Evolutionary conservation across 148 eudicot genomes (phyloP).

Genomic region (Camellia sinensis): DNA sequence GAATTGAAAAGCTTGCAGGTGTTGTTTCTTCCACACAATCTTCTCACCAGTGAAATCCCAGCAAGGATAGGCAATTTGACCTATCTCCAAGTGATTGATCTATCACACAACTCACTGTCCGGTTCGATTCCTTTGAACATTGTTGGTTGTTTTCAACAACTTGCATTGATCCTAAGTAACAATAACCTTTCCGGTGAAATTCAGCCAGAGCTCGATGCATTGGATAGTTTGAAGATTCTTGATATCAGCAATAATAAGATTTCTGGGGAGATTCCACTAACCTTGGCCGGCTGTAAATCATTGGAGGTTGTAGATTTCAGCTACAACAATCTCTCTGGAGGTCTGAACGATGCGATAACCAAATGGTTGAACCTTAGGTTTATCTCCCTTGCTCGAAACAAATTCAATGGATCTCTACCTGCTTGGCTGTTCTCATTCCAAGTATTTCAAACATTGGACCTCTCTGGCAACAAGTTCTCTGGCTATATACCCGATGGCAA

Average conservation of each 20-base stretch:
- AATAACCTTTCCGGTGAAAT: constrained; percentile 86
- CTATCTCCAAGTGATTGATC: constrained; percentile 91
- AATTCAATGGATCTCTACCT: constrained; percentile 66
- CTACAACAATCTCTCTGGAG: constrained; percentile 78
- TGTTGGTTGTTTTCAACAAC: constrained; percentile 90
- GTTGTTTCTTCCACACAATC: constrained; percentile 74
- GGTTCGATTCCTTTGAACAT: constrained; percentile 86
- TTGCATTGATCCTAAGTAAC: constrained; percentile 70
- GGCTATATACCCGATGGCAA: constrained; percentile 72
- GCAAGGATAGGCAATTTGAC: constrained; percentile 84
- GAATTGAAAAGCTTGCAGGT: constrained; percentile 82
- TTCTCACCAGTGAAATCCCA: constrained; percentile 69
- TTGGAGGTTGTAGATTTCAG: constrained; percentile 90
- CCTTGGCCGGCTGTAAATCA: constrained; percentile 95
- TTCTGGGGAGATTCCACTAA: constrained; percentile 86
- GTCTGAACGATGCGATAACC: constrained; percentile 70
- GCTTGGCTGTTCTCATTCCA: constrained; percentile 77
- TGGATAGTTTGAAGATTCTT: constrained; percentile 79
- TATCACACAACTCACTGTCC: constrained; percentile 70
- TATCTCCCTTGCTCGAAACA: constrained; percentile 75
- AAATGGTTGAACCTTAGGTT: constrained; percentile 85
- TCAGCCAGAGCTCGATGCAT: constrained; percentile 87
- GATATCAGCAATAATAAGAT: constrained; percentile 75
- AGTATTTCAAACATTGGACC: constrained; percentile 60
- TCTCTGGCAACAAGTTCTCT: constrained; percentile 72